phyloP scores from a whole-genome alignment of 768 basidiomycete species.

The Rhizopogon salebrosus region DNA sequence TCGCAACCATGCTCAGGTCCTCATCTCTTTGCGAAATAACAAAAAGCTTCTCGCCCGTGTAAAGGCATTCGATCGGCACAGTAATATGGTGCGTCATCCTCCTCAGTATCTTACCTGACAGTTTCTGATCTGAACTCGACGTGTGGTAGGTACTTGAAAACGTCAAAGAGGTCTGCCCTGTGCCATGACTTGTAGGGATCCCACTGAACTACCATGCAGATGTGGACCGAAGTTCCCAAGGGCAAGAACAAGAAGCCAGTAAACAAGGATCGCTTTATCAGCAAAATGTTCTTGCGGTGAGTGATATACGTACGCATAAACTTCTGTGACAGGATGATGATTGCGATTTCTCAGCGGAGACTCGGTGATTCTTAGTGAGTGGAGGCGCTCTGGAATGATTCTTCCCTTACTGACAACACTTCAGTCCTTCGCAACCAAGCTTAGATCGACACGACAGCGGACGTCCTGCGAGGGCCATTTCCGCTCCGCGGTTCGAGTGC shows the following conservation, averaged over 20 bases:
- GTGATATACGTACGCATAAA: constrained; percentile 17
- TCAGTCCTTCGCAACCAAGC: constrained; percentile 76
- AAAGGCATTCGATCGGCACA: constrained; percentile 98
- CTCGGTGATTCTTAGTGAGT: constrained; percentile 94
- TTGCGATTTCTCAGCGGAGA: constrained; percentile 61
- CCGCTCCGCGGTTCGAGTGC: not conserved
- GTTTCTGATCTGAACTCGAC: constrained; percentile 13
- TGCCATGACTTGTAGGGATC: not conserved
- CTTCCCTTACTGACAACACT: constrained; percentile 30
- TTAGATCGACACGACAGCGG: constrained; percentile 24
- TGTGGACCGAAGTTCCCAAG: constrained; percentile 99
- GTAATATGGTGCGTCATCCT: constrained; percentile 79
- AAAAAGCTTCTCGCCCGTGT: constrained; percentile 94
- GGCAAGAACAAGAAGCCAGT: constrained; percentile 98
- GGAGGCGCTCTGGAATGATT: not conserved
- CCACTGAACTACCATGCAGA: constrained; percentile 42
- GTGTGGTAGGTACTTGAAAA: constrained; percentile 84
- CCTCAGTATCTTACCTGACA: not conserved
- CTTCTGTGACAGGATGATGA: constrained; percentile 8
- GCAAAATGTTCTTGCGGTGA: constrained; percentile 96
- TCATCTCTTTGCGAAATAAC: constrained; percentile 96
- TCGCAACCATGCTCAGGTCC: constrained; percentile 94
- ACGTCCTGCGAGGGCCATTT: not conserved
- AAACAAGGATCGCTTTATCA: constrained; percentile 99
- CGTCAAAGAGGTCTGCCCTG: constrained; percentile 82